Base-by-base conservation (phyloP, 768 basidiomycete genomes). In the Podaxis sp. region DNA sequence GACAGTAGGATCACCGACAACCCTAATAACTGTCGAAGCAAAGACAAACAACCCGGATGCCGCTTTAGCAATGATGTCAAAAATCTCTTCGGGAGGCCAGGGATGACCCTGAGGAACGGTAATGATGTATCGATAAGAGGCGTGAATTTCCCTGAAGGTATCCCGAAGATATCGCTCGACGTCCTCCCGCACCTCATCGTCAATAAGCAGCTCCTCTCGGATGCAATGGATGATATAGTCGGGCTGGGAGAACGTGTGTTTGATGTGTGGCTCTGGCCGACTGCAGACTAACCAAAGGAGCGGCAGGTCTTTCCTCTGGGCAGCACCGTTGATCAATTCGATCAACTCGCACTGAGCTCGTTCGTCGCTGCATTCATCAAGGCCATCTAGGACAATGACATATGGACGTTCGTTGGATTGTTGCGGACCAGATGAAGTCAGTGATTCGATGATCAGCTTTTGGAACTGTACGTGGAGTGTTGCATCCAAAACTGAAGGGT, bases 211-310 rank as follows among this genome's bases (percentile, higher is more conserved):
- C 15, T 59, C 48, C 17, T 51, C 58, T 3, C 49, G 28, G 15
- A 15, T 7, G 17, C 58, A 59, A 12, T 8, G 3, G 33, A 12
- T n/a, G 0, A 4, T 33, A 2, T 11, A 59, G 4, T 59, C 46
- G 7, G 22, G 46, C 4, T 12, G 46, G 2, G 48, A 59, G 17
- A 59, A 49, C 4, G 48, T 51, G 19, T 9, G 22, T 13, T 38
- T 48, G 40, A 58, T 44, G 15, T 59, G 57, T 24, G 44, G 28
- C 30, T 59, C 57, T 30, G 57, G 57, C 4, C 57, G 13, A n/a
- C 57, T 58, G 28, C 42, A 58, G 24, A 58, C 17, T 11, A 58
- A 38, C 57, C 57, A 58, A 13, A 58, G 15, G 28, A 58, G 26
- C 1, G 57, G 57, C 8, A 58, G 30, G 5, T 48, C 28, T 7